Evolutionary conservation across 108 stramenopile species (phyloP), one percentile per base, ranked within the genome.

Genomic region (Skeletonema costatum): DNA sequence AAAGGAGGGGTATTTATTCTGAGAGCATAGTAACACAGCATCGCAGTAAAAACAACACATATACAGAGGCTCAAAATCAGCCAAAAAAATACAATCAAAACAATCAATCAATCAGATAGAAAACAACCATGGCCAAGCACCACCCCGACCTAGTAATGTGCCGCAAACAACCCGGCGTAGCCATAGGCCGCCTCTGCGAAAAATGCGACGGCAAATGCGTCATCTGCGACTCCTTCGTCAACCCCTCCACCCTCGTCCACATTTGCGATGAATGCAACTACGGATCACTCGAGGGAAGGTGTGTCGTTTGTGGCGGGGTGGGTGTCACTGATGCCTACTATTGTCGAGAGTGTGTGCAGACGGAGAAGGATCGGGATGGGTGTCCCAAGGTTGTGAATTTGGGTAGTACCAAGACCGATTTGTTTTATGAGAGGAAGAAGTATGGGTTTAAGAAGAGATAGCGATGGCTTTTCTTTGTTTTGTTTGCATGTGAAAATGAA

Each of bases 261-360:
- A 94, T 99, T 46, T 99, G 99, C 85, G 98, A 99, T 66, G 99
- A 99, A 82, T 99, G 98, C 86, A 98, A 98, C 82, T 99, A 99
- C 84, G 98, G 98, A 5, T 87, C 85, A 48, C 94, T 89, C 69
- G 97, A 97, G 80, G 97, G 96, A 25, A 86, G 97, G 29, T 99
- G 99, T 82, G 93, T 98, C 8, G 93, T 99, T 13, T 99, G 98
- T 78, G 97, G 97, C 1, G 96, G 93, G n/a, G 85, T 87, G 8
- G 99, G 98, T 16, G 95, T 98, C 13, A 97, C 95, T 5, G 98
- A 99, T 83, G 99, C 98, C 12, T 99, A 98, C 79, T 99, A 98
- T 86, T 99, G 99, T 86, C 81, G 95, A 44, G 98, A 82, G 16
- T 99, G 99, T 85, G 93, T 93, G 2, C 93, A 96, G 71, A 80